phyloP scores from a whole-genome alignment of 345 rosid species.

The Anacardium occidentale region DNA sequence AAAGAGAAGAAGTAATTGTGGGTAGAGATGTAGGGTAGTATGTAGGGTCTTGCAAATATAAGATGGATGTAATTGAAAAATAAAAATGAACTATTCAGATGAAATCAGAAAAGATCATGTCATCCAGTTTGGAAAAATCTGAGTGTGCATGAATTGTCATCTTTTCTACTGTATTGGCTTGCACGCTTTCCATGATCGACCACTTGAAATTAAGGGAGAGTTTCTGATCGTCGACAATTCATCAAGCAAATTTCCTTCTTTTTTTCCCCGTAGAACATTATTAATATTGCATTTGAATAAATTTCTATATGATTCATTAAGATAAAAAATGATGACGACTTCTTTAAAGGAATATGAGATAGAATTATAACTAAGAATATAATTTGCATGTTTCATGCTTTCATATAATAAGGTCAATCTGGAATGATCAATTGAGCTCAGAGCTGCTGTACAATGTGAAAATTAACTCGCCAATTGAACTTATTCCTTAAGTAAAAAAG shows the following conservation, averaged over 20 bases:
- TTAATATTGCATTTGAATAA: not conserved
- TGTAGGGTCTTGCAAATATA: too few species aligned
- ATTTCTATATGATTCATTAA: not conserved
- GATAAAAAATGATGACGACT: not conserved
- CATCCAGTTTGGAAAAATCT: constrained; percentile 4
- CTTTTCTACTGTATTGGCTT: constrained; percentile 2
- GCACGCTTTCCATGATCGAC: constrained; percentile 11
- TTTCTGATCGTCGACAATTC: too few species aligned
- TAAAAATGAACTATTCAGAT: not conserved
- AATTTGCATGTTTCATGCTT: too few species aligned
- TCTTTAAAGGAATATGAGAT: too few species aligned
- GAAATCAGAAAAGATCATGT: constrained; percentile 8
- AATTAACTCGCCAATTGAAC: not conserved
- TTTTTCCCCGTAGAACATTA: too few species aligned
- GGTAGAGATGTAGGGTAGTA: too few species aligned
- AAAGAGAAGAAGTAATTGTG: too few species aligned
- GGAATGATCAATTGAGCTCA: constrained; percentile 18
- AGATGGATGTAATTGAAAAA: not conserved
- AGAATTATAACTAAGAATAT: not conserved
- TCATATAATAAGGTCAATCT: too few species aligned
- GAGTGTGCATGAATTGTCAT: not conserved
- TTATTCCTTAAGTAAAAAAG: not conserved
- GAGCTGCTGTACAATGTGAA: constrained; percentile 17
- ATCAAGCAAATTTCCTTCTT: too few species aligned
- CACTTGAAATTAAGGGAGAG: not conserved